Evolutionary conservation across 2,329 filamentous ascomycete genomes (phyloP).

Genomic region (Cyphellophora europaea): DNA sequence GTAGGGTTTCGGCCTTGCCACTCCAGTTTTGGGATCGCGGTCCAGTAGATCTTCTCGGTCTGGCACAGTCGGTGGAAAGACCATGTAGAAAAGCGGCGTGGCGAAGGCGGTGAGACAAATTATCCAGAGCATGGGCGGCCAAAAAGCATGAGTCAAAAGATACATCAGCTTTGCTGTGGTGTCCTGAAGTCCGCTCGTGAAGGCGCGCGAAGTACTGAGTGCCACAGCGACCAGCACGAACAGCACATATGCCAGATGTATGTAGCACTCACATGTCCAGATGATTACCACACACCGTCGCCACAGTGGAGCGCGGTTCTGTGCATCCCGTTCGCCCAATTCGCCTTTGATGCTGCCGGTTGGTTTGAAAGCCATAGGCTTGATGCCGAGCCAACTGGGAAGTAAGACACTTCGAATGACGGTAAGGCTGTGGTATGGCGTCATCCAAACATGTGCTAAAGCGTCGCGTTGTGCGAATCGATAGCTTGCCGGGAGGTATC

Average conservation of each 20-base stretch:
- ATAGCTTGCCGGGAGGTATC: conserved; percentile 46
- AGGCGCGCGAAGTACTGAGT: conserved; percentile 21
- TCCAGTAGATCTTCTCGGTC: conserved; percentile 44
- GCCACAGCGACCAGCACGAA: conserved; percentile 33
- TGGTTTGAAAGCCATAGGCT: conserved; percentile 44
- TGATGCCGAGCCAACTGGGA: conserved; percentile 46
- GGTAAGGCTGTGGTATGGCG: conserved; percentile 41
- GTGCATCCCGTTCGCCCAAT: conserved; percentile 43
- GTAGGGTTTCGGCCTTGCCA: conserved; percentile 26
- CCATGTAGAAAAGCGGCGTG: conserved; percentile 46
- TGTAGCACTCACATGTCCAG: conserved; percentile 40
- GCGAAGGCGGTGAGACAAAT: conserved; percentile 40
- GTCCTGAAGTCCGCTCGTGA: conserved; percentile 15
- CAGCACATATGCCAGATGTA: conserved; percentile 42
- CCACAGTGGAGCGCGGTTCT: conserved; percentile 26
- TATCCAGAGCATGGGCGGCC: conserved; percentile 47
- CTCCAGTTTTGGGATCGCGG: conserved; percentile 36
- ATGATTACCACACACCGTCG: conserved; percentile 42
- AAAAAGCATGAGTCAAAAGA: conserved; percentile 48
- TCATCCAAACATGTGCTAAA: conserved; percentile 47
- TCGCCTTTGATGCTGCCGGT: conserved; percentile 44
- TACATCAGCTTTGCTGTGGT: conserved; percentile 27
- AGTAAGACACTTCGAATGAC: conserved; percentile 44
- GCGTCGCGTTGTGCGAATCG: conserved; percentile 43
- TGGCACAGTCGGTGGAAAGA: conserved; percentile 45